These are phyloP conservation scores for Sideroxylon spinosum DNA, from an alignment of 179 eudicot genomes.

Conservation along the genomic window DNA sequence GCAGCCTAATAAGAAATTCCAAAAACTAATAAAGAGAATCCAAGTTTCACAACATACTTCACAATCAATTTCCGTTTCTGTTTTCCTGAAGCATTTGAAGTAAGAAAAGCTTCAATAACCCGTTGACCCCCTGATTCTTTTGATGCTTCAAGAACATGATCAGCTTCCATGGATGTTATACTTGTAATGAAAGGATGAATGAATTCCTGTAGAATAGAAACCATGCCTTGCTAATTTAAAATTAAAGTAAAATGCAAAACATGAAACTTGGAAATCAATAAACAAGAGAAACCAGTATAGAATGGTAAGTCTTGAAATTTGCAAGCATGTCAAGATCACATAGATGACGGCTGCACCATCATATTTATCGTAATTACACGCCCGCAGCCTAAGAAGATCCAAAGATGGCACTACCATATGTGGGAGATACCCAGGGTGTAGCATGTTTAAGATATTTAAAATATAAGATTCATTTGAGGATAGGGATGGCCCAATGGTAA, in stretches of 20 bases:
- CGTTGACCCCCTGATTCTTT: slow-evolving; percentile 83
- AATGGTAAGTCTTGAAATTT: neutral
- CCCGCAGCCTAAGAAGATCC: too few relatives aligned
- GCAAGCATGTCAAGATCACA: neutral
- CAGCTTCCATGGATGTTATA: slow-evolving; percentile 74
- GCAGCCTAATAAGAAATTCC: slow-evolving; percentile 10
- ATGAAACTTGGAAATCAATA: slow-evolving; percentile 2
- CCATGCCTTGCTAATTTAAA: neutral
- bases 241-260: neutral
- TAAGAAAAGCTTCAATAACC: slow-evolving; percentile 84
- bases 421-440: too few relatives aligned
- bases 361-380: neutral
- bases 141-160: slow-evolving; percentile 53
- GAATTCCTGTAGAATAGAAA: slow-evolving; percentile 44
- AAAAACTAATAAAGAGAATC: neutral
- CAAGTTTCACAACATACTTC: slow-evolving; percentile 45
- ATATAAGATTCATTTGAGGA: too few relatives aligned
- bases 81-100: slow-evolving; percentile 64
- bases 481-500: too few relatives aligned
- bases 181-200: slow-evolving; percentile 74
- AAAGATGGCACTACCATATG: too few relatives aligned
- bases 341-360: neutral
- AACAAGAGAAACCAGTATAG: neutral
- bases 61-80: slow-evolving; percentile 67
- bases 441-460: too few relatives aligned